These are phyloP conservation scores for Hyaloperonospora arabidopsidis DNA, from an alignment of 352 stramenopile genomes.

Conservation along the genomic window DNA sequence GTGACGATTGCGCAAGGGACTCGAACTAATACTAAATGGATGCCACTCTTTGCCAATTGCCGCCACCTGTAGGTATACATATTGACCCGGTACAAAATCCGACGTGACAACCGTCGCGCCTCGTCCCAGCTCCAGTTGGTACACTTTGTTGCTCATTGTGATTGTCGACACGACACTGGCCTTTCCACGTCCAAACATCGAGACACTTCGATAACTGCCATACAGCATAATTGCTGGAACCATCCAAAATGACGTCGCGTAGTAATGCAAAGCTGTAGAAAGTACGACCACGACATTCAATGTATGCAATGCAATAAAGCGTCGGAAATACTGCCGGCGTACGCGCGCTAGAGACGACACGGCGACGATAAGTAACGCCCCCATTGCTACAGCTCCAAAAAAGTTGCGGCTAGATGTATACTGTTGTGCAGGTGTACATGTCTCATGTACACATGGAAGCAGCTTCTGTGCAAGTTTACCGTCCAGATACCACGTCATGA, in stretches of 20 bases:
- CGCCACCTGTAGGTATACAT: conserved; percentile 64
- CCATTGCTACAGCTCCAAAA: conserved; percentile 43
- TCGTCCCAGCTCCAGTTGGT: conserved; percentile 54
- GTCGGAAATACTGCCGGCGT: conserved; percentile 42
- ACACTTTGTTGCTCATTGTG: conserved; percentile 35
- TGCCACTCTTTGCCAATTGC: conserved; percentile 60
- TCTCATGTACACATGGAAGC: conserved; percentile 42
- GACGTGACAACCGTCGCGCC: conserved; percentile 7
- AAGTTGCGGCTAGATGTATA: conserved; percentile 65
- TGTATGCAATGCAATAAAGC: conserved; percentile 48
- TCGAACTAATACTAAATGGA: conserved; percentile 66
- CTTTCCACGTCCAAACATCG: conserved; percentile 33
- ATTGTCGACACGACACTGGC: conserved; percentile 35
- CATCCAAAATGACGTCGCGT: conserved; percentile 54
- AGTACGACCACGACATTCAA: conserved; percentile 43
- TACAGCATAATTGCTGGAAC: conserved; percentile 44
- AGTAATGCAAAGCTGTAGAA: conserved; percentile 59
- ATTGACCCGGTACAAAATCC: conserved; percentile 51
- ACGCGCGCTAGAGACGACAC: conserved; percentile 45
- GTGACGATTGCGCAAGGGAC: conserved; percentile 34
- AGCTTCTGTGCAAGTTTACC: conserved; percentile 44
- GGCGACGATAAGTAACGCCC: conserved; percentile 31
- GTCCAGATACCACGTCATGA: conserved; percentile 41
- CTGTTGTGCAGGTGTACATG: conserved; percentile 30
- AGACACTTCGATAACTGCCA: conserved; percentile 52